These are phyloP conservation scores for Puya raimondii DNA, from an alignment of 176 grass and related monocot species.

Conservation along the genomic window DNA sequence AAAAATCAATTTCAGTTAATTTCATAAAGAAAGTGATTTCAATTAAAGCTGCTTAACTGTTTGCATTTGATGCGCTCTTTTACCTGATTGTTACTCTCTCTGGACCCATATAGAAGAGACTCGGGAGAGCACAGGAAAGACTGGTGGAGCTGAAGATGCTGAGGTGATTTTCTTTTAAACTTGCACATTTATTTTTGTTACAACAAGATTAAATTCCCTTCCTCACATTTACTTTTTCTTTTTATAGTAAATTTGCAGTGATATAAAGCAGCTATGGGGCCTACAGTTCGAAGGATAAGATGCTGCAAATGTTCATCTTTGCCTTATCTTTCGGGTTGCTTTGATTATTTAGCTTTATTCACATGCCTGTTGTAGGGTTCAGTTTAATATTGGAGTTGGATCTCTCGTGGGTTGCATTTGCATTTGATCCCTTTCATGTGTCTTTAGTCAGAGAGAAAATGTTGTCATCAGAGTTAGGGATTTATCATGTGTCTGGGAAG, in stretches of 20 bases:
- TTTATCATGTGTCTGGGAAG: neutral
- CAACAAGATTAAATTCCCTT: neutral
- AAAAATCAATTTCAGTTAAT: too few relatives aligned
- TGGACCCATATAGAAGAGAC: conserved; percentile 3
- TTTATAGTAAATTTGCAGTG: neutral
- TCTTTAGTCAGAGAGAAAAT: neutral
- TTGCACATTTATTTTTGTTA: neutral
- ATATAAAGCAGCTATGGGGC: neutral
- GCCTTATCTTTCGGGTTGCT: neutral
- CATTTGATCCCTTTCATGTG: neutral
- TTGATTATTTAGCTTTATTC: neutral
- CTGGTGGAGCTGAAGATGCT: neutral
- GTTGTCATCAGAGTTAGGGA: neutral
- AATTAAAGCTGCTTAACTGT: too few relatives aligned
- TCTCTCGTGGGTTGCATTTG: neutral
- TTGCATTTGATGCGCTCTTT: neutral
- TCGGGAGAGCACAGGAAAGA: neutral
- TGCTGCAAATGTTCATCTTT: neutral
- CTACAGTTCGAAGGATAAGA: neutral
- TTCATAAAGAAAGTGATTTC: too few relatives aligned
- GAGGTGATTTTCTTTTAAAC: neutral
- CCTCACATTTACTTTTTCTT: neutral
- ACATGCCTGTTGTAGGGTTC: neutral
- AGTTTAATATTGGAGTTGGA: neutral
- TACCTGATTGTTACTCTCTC: neutral